phyloP scores from a whole-genome alignment of 2,329 filamentous ascomycete genomes.

The Neofusicoccum kwambonambiense region DNA sequence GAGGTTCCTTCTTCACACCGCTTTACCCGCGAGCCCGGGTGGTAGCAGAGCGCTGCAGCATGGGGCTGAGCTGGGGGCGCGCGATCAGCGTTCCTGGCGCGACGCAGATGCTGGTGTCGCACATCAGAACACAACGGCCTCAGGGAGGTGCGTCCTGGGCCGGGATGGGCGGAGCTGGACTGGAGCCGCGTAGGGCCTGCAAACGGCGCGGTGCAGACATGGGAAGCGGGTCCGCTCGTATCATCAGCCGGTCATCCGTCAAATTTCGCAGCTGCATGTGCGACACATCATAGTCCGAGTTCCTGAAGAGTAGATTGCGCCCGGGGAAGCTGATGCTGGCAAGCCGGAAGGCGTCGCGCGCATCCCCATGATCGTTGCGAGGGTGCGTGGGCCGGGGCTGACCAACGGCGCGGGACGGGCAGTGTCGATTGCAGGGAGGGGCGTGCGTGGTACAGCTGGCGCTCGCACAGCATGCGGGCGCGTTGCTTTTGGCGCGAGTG shows the following conservation, averaged over 20 bases:
- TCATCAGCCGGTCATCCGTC: constrained; percentile 13
- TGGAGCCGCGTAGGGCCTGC: constrained; percentile 9
- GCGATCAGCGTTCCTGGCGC: constrained; percentile 5
- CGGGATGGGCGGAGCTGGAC: background rate
- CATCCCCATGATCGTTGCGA: background rate
- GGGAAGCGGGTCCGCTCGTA: background rate
- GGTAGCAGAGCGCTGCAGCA: background rate
- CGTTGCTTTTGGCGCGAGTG: constrained; percentile 1
- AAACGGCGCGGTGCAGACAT: constrained; percentile 3
- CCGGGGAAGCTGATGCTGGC: constrained; percentile 13
- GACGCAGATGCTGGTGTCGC: constrained; percentile 7
- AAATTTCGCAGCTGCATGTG: constrained; percentile 9
- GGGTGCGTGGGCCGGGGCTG: background rate
- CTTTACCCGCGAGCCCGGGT: constrained; percentile 1
- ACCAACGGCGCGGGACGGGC: constrained; percentile 1
- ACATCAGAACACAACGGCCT: background rate
- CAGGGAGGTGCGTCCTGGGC: background rate
- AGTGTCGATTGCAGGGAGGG: background rate
- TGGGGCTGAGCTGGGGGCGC: background rate
- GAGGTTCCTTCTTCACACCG: constrained; percentile 16
- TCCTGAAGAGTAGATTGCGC: constrained; percentile 9
- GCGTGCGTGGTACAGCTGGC: background rate
- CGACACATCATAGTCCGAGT: background rate
- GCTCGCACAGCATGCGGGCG: constrained; percentile 1
- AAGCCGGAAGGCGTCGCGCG: background rate